Evolutionary conservation across 2,329 filamentous ascomycete genomes (phyloP), one percentile per base, ranked within the genome.

Genomic region (Colletotrichum karsti): DNA sequence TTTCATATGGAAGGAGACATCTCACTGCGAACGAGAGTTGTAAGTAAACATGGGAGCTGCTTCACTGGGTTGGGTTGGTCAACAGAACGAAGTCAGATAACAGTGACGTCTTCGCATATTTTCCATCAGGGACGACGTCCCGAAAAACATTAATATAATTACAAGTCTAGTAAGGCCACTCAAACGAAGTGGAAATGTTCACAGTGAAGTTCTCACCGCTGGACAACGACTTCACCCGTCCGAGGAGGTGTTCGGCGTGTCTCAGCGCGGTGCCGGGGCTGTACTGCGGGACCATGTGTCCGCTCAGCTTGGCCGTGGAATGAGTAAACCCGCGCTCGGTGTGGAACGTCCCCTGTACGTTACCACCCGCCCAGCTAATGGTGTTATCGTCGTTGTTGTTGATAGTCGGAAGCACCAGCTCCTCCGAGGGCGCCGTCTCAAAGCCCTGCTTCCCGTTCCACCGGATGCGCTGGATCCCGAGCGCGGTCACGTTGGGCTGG

Each of bases 401-500:
- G 1, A 64, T 37, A 6, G 35, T 18, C 9, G 92, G 92, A 0
- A 94, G 90, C 75, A 88, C 93, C 75, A 93, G 90, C 2, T 90
- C 88, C 56, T 89, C 85, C 1, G 75, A 76, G 0, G 92, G 92
- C 1, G 79, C 77, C 1, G 78, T 75, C 71, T 90, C 86, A 83
- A 95, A 95, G 0, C 93, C 93, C 54, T 92, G 88, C 50, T 84
- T 77, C 6, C 92, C 92, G 66, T 88, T 88, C 89, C 90, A 95
- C 0, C 91, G 94, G 90, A 94, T 93, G 80, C 94, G 94, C 75
- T 95, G 92, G 68, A 95, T 90, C 1, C 86, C 86, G 10, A 93
- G 82, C 2, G 95, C 82, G 0, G 92, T 92, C 15, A 92, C 92
- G 75, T 92, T 92, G 73, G 85, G 82, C 26, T 91, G 82, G 12